Conservation (phyloP, 202 grass and related monocot species). For the Thinopyrum obtusiflorum region DNA sequence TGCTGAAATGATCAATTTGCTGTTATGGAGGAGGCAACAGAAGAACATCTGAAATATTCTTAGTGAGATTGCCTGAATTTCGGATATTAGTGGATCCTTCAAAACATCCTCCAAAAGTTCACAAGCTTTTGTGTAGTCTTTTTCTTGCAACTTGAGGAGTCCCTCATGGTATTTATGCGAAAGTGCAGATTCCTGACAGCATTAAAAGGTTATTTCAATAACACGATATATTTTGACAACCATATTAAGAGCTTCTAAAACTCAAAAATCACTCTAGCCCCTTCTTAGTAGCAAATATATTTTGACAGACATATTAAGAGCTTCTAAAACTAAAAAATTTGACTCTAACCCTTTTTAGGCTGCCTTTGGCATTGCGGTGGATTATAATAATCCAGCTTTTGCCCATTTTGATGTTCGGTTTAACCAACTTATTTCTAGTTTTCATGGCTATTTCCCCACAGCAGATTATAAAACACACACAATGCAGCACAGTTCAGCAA, state of each 20-base stretch:
- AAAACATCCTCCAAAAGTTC: constrained; percentile 86
- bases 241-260: neutral
- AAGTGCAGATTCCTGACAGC: constrained; percentile 78
- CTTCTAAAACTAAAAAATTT: neutral
- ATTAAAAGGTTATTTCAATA: constrained; percentile 34
- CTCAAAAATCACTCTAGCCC: neutral
- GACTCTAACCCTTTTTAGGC: neutral
- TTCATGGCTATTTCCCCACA: neutral
- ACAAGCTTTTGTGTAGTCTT: constrained; percentile 69
- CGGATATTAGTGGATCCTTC: constrained; percentile 76
- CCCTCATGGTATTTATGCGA: constrained; percentile 93
- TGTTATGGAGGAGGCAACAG: constrained; percentile 21
- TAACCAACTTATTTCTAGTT: neutral
- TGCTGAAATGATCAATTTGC: neutral
- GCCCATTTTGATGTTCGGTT: neutral
- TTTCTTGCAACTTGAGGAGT: constrained; percentile 78
- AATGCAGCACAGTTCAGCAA: neutral
- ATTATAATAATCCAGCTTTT: neutral
- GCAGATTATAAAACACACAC: neutral
- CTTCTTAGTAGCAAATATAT: neutral
- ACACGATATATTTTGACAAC: neutral
- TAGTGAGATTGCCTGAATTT: constrained; percentile 49
- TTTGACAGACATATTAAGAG: neutral
- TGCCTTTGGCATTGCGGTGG: neutral
- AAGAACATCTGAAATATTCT: constrained; percentile 24